Percentiles rank a stretch among this genome's conserved stretches.
These are phyloP conservation scores for Fusarium hainanense DNA, from an alignment of 2,329 filamentous ascomycete species.

Conservation along the genomic window DNA sequence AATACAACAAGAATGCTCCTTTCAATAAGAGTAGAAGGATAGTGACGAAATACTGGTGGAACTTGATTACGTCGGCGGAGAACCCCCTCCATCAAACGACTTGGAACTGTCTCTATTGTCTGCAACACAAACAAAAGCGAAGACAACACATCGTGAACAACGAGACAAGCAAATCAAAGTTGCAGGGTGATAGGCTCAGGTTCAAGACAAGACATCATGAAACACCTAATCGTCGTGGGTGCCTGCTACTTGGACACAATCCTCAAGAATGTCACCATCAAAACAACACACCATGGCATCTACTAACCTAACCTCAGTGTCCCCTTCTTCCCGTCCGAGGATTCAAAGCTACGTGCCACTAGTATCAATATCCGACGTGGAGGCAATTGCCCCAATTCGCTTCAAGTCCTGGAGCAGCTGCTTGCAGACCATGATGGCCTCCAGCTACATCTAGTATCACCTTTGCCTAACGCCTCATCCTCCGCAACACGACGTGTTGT, in stretches of 20 bases:
- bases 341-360: constrained; percentile 77
- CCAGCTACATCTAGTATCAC: constrained; percentile 59
- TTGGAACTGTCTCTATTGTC: background rate
- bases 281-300: background rate
- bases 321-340: constrained; percentile 74
- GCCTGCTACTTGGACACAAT: constrained; percentile 79
- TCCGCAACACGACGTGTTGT: constrained; percentile 63
- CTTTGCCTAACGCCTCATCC: constrained; percentile 65
- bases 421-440: constrained; percentile 49
- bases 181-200: background rate
- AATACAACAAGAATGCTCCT: background rate
- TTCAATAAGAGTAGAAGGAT: background rate
- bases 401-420: constrained; percentile 77
- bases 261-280: constrained; percentile 62
- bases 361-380: constrained; percentile 70
- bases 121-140: background rate
- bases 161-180: background rate
- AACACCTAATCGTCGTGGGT: constrained; percentile 71
- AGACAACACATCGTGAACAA: background rate
- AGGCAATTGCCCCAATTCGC: constrained; percentile 78
- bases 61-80: constrained; percentile 14
- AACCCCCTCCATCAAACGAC: background rate
- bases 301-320: constrained; percentile 59
- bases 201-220: constrained; percentile 51
- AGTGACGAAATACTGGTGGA: constrained; percentile 31